phyloP scores from a whole-genome alignment of 106 monocot genomes.

The Dendrobium nobile region DNA sequence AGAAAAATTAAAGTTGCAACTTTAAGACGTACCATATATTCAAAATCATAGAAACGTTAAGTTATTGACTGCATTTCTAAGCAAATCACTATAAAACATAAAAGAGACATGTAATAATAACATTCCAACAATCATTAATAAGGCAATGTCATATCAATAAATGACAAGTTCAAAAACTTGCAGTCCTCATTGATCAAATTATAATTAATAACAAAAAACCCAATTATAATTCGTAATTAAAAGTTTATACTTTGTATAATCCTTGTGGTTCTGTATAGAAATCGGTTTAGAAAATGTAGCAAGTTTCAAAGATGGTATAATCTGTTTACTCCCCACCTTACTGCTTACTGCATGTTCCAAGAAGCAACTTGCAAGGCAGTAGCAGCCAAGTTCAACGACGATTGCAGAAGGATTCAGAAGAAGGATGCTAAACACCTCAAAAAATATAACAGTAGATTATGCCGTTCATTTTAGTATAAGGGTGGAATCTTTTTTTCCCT shows the following conservation, averaged over 20 bases:
- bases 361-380: background rate
- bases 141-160: background rate
- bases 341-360: background rate
- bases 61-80: background rate
- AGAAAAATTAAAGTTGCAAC: background rate
- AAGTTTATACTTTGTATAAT: background rate
- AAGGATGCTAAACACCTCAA: background rate
- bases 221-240: background rate
- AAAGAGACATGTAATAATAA: background rate
- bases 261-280: background rate
- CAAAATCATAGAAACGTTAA: background rate
- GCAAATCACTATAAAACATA: background rate
- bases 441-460: background rate
- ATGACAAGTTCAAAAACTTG: background rate
- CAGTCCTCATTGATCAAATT: background rate
- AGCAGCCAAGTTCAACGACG: background rate
- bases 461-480: background rate
- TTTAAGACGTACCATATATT: background rate
- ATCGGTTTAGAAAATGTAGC: background rate
- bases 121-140: background rate
- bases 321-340: background rate
- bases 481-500: background rate
- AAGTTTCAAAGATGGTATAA: background rate
- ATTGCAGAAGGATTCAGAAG: background rate
- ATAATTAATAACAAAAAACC: background rate